phyloP scores from a whole-genome alignment of 495 filamentous ascomycete species.

The Cudoniella acicularis region DNA sequence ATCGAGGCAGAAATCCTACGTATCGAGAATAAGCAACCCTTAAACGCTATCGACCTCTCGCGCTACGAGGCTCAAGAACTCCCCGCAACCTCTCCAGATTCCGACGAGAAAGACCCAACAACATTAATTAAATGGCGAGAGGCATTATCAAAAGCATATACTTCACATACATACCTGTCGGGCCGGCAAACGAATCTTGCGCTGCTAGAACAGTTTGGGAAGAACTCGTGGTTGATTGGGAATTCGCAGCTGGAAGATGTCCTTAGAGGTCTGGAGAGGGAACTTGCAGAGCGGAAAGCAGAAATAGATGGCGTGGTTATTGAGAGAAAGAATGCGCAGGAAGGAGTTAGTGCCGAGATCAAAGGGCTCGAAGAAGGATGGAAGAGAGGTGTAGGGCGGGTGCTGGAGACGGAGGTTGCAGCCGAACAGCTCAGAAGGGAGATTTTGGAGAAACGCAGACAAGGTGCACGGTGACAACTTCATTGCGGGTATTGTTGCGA shows the following conservation, averaged over 20 bases:
- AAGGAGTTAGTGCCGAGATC: slow-evolving; percentile 64
- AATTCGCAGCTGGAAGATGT: slow-evolving; percentile 77
- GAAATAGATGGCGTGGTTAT: slow-evolving; percentile 68
- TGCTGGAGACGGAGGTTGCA: slow-evolving; percentile 72
- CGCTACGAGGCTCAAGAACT: slow-evolving; percentile 71
- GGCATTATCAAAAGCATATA: slow-evolving; percentile 49
- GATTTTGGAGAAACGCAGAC: slow-evolving; percentile 50
- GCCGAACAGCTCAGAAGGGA: slow-evolving; percentile 64
- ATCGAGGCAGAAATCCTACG: slow-evolving; percentile 61
- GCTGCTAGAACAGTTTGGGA: slow-evolving; percentile 74
- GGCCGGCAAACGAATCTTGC: slow-evolving; percentile 64
- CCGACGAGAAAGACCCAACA: slow-evolving; percentile 26
- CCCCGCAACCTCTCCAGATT: slow-evolving; percentile 22
- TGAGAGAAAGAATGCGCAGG: slow-evolving; percentile 66
- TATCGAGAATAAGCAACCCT: slow-evolving; percentile 48
- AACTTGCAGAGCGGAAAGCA: slow-evolving; percentile 62
- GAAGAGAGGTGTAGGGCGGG: slow-evolving; percentile 64
- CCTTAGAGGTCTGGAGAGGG: slow-evolving; percentile 67
- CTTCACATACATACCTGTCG: slow-evolving; percentile 60
- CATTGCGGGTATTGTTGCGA: background rate
- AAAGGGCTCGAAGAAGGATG: slow-evolving; percentile 66
- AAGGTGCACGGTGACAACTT: slow-evolving; percentile 12
- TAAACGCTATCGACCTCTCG: slow-evolving; percentile 65
- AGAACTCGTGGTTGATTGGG: slow-evolving; percentile 85
- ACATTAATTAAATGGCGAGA: slow-evolving; percentile 16